Evolutionary conservation across 352 stramenopile species (phyloP).

Genomic region (Phytophthora palmivora): DNA sequence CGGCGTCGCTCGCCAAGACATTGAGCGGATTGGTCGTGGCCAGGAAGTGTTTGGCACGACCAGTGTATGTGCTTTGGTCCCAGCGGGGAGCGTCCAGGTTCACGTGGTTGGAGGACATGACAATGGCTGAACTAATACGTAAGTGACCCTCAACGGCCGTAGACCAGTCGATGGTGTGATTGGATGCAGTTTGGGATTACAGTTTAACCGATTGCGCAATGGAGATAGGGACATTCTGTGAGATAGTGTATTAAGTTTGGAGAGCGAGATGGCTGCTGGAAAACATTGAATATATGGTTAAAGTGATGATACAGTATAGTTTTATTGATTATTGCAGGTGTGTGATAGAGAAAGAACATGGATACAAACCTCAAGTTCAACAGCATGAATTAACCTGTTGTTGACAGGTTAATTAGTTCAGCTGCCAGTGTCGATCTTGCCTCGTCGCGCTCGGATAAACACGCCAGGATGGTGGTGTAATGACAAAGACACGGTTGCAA

Average conservation of each 20-base stretch:
- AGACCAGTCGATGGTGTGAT: slow-evolving; percentile 24
- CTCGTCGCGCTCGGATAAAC: neutral
- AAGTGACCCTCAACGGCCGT: slow-evolving; percentile 2
- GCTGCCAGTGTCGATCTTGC: slow-evolving; percentile 15
- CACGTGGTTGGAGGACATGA: slow-evolving; percentile 30
- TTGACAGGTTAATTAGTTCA: too few relatives aligned
- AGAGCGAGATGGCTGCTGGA: too few relatives aligned
- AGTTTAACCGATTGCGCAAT: slow-evolving; percentile 31
- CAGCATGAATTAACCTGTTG: slow-evolving; percentile 1
- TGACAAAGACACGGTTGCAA: too few relatives aligned
- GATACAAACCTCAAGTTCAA: slow-evolving; percentile 21
- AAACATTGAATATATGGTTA: too few relatives aligned
- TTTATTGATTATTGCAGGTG: neutral
- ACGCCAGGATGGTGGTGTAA: slow-evolving; percentile 1
- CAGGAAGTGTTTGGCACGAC: slow-evolving; percentile 86
- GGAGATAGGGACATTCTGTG: neutral
- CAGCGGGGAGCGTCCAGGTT: slow-evolving; percentile 81
- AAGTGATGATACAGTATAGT: neutral
- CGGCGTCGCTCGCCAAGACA: slow-evolving; percentile 69
- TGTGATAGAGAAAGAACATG: slow-evolving; percentile 12
- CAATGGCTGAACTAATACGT: slow-evolving; percentile 6
- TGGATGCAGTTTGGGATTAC: slow-evolving; percentile 22
- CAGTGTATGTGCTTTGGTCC: slow-evolving; percentile 84
- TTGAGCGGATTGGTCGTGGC: slow-evolving; percentile 90
- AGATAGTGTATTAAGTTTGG: neutral